Evolutionary conservation across 2,329 filamentous ascomycete genomes (phyloP), one percentile per base, ranked within the genome.

Genomic region (Nigrospora sphaerica): DNA sequence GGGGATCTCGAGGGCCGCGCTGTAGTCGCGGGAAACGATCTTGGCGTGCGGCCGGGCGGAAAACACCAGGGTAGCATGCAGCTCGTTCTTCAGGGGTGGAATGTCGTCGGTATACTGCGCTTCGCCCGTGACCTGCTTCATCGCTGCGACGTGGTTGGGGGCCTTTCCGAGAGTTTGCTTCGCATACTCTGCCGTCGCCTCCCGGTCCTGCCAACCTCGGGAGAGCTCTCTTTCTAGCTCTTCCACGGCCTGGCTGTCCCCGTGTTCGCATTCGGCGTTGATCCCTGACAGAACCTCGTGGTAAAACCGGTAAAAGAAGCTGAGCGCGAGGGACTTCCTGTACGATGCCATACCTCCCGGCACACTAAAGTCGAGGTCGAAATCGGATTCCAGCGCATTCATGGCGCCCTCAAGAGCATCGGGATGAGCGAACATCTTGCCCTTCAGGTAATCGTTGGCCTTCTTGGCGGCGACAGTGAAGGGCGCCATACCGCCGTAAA

Each of bases 281-380:
- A 95, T 63, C 28, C 76, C 75, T 0, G 80, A 75, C 37, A 96
- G 73, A 0, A 92, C 78, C 51, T 97, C 92, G 58, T 97, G 88
- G 61, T 95, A 97, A 66, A 96, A 98, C 35, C 90, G 84, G 67
- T 97, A 97, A 68, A 97, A 97, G 74, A 98, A 95, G 3, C 91
- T 85, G 44, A 97, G 72, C 0, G 93, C 92, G 10, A 98, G 71
- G 1, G 90, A 88, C 62, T 93, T 95, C 28, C 93, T 77, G 61
- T 97, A 98, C 1, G 90, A 95, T 0, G 93, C 92, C 93, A 98
- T 98, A 34, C 93, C 93, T 54, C 93, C 93, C 0, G 92, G 93
- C 1, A 98, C 93, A 45, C 90, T 85, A 57, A 95, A 97, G 5
- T 80, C 76, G 31, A 98, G 74, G 61, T 95, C 81, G 59, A 98